Evolutionary conservation across 768 basidiomycete species (phyloP), one percentile per base, ranked within the genome.

Genomic region (Mycena haematopus): DNA sequence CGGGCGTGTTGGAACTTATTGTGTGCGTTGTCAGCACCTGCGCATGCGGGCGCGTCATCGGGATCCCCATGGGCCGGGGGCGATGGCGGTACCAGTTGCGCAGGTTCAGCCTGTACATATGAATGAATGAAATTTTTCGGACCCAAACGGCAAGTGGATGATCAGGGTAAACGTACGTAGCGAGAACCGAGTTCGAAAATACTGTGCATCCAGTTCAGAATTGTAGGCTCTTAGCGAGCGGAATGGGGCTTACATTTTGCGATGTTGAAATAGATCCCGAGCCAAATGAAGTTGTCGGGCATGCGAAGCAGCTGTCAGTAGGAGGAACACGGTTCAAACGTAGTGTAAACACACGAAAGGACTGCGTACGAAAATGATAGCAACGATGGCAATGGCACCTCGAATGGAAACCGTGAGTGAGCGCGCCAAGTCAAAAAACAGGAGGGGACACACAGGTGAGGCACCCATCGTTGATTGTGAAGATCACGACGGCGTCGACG

Each of bases 1-100:
- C 7, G 3, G 50, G 38, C 9, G 29, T 27, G 5, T 22, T 36
- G 42, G 29, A 31, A 9, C 29, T 9, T 62, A 36, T 31, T 5
- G 47, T 58, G 49, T 24, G 21, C 9, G 27, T 22, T 2, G n/a
- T n/a, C 6, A 51, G 58, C 4, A 25, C 13, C 14, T 44, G 49
- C 19, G 58, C 13, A 6, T 44, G 49, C 19, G 58, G 29, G 17
- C 56, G 59, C 15, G 49, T 42, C 33, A 65, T 52, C 14, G 59
- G 44, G 29, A 65, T 60, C 27, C 59, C 53, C 42, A 60, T 61
- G 8, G 55, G 25, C 31, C 49, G 40, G n/a, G 55, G 58, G 9
- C 59, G 49, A 51, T 60, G 51, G 8, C 64, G 59, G 19, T 65
- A 56, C 58, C 58, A 65, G 45, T 65, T 65, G 2, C 64, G 54